These are phyloP conservation scores for Metschnikowia santaceciliae DNA, from an alignment of 805 yeast species.

Conservation along the genomic window DNA sequence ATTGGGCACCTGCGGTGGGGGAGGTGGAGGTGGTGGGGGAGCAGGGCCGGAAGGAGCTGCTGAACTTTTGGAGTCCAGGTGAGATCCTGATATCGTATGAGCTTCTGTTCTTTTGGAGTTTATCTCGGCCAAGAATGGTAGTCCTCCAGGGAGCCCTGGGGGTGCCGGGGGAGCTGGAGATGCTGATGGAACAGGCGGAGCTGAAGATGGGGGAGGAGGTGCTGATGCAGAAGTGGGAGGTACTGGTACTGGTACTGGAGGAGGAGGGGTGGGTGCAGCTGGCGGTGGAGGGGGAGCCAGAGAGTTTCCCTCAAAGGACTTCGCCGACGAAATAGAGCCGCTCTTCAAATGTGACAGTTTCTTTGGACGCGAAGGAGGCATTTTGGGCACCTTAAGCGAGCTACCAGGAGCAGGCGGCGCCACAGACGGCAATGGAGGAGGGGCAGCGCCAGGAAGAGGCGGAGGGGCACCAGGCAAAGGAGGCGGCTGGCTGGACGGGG, in stretches of 20 bases:
- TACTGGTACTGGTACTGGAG: not conserved
- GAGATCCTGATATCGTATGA: constrained; percentile 5
- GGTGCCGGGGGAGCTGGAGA: constrained; percentile 7
- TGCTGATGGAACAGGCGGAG: constrained; percentile 14
- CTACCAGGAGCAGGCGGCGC: constrained; percentile 11
- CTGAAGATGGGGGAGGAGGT: constrained; percentile 14
- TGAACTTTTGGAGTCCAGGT: not conserved
- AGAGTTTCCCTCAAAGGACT: constrained; percentile 12
- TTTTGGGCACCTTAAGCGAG: constrained; percentile 23
- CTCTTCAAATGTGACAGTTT: constrained; percentile 34
- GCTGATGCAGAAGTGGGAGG: constrained; percentile 5
- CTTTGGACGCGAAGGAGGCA: constrained; percentile 40
- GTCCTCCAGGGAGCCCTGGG: constrained; percentile 8
- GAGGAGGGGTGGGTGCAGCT: not conserved
- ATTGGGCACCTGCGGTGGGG: constrained; percentile 19
- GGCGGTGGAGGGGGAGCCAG: not conserved
- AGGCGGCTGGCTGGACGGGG: constrained; percentile 7
- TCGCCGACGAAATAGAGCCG: constrained; percentile 19
- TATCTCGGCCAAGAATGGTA: constrained; percentile 18
- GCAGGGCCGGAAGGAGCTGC: constrained; percentile 18
- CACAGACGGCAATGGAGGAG: constrained; percentile 19
- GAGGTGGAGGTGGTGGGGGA: constrained; percentile 13
- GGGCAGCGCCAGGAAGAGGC: constrained; percentile 21
- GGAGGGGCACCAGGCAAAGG: constrained; percentile 14
- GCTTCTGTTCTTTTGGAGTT: constrained; percentile 12